Conservation (phyloP, 2,329 filamentous ascomycete species). For the Aureobasidium melanogenum region DNA sequence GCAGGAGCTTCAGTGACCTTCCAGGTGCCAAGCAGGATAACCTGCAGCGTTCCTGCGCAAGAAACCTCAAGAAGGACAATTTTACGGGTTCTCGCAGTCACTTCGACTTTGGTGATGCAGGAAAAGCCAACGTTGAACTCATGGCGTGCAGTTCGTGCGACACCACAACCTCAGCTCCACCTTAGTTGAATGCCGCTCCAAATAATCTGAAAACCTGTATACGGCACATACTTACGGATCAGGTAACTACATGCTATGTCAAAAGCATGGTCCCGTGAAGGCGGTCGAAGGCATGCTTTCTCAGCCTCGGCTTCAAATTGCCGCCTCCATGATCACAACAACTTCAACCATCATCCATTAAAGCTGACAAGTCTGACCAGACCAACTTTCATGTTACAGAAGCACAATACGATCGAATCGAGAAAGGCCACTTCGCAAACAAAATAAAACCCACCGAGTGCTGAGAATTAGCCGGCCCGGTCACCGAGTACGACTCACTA, state of each 20-base stretch:
- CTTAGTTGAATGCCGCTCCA: neutral
- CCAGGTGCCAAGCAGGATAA: neutral
- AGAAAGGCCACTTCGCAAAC: neutral
- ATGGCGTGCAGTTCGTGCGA: slow-evolving; percentile 1
- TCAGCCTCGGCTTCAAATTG: neutral
- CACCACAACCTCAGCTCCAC: neutral
- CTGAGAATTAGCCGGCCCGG: neutral
- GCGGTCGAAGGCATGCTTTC: neutral
- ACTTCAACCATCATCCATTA: neutral
- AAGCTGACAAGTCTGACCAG: neutral
- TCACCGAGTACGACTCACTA: neutral
- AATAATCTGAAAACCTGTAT: neutral
- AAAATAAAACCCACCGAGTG: neutral
- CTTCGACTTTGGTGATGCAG: neutral
- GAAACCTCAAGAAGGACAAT: neutral
- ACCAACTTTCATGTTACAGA: neutral
- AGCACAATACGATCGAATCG: neutral
- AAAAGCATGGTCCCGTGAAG: neutral
- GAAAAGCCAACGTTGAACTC: slow-evolving; percentile 1
- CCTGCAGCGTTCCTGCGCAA: neutral
- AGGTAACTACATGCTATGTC: neutral
- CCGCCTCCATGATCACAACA: neutral
- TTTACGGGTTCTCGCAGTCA: slow-evolving; percentile 3
- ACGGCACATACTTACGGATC: neutral
- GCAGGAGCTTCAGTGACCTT: neutral